These are phyloP conservation scores for Scleroderma citrinum DNA, from an alignment of 768 basidiomycete genomes.

Conservation along the genomic window DNA sequence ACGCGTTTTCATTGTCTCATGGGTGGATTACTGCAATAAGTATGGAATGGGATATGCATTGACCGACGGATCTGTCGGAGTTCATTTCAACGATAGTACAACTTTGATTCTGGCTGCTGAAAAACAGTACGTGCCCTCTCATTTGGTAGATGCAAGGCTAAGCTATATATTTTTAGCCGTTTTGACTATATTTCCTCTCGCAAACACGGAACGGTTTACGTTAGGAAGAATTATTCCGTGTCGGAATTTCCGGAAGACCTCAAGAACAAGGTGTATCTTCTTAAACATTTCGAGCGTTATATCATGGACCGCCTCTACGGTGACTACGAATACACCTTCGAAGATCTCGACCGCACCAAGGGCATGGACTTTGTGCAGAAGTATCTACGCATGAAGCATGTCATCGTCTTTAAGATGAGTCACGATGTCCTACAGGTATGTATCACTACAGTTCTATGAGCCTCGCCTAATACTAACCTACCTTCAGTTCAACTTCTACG, in stretches of 20 bases:
- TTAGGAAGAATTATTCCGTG: slow-evolving; percentile 67
- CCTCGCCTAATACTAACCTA: slow-evolving; percentile 2
- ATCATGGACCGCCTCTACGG: slow-evolving; percentile 88
- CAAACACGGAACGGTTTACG: slow-evolving; percentile 57
- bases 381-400: slow-evolving; percentile 94
- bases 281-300: slow-evolving; percentile 92
- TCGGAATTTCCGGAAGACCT: slow-evolving; percentile 74
- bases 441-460: slow-evolving; percentile 1
- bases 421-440: slow-evolving; percentile 91
- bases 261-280: slow-evolving; percentile 84
- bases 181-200: slow-evolving; percentile 83
- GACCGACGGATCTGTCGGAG: slow-evolving; percentile 91
- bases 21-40: slow-evolving; percentile 99
- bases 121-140: slow-evolving; percentile 57
- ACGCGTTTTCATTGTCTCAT: slow-evolving; percentile 90
- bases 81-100: slow-evolving; percentile 96
- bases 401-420: slow-evolving; percentile 94
- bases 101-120: slow-evolving; percentile 79
- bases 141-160: neutral
- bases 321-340: slow-evolving; percentile 78
- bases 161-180: slow-evolving; percentile 44
- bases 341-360: slow-evolving; percentile 56
- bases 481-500: slow-evolving; percentile 93
- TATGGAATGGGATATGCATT: slow-evolving; percentile 99
- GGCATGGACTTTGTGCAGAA: slow-evolving; percentile 97